Percentiles rank a stretch among this genome's conserved stretches.
Evolutionary conservation across 257 asterid genomes (phyloP).

Genomic region (Solanum medicagineum): DNA sequence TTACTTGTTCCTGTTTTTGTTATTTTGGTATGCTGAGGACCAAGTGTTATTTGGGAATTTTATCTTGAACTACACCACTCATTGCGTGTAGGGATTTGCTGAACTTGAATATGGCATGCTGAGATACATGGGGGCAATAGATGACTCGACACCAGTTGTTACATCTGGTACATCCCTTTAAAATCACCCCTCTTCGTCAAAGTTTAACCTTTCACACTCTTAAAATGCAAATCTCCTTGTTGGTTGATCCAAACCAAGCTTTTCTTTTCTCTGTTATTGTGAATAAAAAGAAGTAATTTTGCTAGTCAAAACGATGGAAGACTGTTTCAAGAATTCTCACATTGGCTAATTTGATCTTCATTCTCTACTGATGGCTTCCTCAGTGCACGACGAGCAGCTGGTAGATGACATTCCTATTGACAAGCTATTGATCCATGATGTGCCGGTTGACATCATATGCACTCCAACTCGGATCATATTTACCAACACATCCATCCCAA

Average conservation of each 20-base stretch:
- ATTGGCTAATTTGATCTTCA: not conserved
- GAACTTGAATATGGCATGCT: conserved; percentile 98
- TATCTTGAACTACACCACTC: not conserved
- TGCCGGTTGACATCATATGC: conserved; percentile 88
- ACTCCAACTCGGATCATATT: conserved; percentile 73
- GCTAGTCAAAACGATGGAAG: not conserved
- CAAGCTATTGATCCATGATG: conserved; percentile 74
- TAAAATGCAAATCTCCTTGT: not conserved
- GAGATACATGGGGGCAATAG: conserved; percentile 90
- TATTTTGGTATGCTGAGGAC: not conserved
- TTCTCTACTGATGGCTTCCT: conserved; percentile 3
- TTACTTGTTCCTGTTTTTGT: not conserved
- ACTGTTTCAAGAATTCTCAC: not conserved
- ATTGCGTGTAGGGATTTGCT: conserved; percentile 64
- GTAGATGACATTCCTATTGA: conserved; percentile 73
- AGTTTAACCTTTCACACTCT: not conserved
- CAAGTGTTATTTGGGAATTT: not conserved
- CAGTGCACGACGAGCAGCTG: conserved; percentile 80
- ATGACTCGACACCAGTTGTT: conserved; percentile 69
- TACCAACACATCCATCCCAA: conserved; percentile 73
- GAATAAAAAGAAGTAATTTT: not conserved
- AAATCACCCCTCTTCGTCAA: not conserved
- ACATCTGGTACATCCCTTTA: conserved; percentile 44
- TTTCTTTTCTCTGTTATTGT: not conserved
- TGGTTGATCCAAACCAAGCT: not conserved